A percentile compares a stretch with the other conserved stretches of the same genome.
Conservation (phyloP, 2,329 filamentous ascomycete genomes). For the Aspergillus phoenicis region DNA sequence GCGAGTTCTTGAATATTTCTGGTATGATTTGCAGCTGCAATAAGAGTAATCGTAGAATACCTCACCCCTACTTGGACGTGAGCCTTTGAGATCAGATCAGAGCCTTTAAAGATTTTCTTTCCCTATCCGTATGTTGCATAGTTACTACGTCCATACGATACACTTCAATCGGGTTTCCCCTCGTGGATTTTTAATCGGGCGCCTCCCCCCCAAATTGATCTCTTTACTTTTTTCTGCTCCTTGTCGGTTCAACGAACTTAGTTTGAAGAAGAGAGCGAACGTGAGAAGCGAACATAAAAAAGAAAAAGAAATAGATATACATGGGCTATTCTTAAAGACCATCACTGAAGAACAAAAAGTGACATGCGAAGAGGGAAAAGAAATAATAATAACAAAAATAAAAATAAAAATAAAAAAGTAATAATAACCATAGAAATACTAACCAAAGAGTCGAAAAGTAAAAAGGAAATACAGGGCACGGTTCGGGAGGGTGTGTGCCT, state of each 20-base stretch:
- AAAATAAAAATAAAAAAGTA: conserved; percentile 1
- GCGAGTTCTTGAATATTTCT: conserved; percentile 1
- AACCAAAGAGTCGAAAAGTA: not conserved
- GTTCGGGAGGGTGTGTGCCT: conserved; percentile 12
- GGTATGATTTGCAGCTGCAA: conserved; percentile 28
- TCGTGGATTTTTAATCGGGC: conserved; percentile 20
- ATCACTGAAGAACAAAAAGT: not conserved
- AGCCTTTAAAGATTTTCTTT: not conserved
- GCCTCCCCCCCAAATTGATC: conserved; percentile 5
- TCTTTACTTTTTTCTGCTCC: conserved; percentile 7
- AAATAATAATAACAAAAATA: not conserved
- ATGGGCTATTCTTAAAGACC: not conserved
- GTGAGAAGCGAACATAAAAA: not conserved
- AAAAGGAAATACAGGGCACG: not conserved
- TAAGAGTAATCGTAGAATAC: conserved; percentile 18
- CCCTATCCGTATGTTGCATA: conserved; percentile 1
- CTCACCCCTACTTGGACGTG: not conserved
- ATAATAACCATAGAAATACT: no score
- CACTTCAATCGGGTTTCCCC: conserved; percentile 16
- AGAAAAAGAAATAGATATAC: not conserved
- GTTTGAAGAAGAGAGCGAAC: not conserved
- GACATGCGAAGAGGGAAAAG: not conserved
- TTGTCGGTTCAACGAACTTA: not conserved
- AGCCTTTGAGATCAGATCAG: conserved; percentile 1
- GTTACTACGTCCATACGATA: conserved; percentile 7